phyloP scores from a whole-genome alignment of 345 rosid species.

The Gynandropsis gynandra region DNA sequence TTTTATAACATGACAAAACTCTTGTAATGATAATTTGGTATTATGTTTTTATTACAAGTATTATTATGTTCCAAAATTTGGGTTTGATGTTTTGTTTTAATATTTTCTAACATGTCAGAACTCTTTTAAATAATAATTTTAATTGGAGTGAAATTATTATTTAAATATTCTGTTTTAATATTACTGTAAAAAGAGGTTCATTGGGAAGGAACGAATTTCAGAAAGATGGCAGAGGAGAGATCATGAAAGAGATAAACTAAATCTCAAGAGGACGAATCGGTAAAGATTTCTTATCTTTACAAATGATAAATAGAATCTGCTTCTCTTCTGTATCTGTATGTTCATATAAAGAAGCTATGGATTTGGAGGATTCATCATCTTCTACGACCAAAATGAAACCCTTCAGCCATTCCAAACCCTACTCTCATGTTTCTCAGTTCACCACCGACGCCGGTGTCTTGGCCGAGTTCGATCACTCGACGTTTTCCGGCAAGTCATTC shows the following conservation, averaged over 20 bases:
- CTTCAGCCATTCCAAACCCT: slow-evolving; percentile 26
- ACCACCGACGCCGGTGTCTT: slow-evolving; percentile 66
- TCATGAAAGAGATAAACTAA: too few species aligned
- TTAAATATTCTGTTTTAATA: too few species aligned
- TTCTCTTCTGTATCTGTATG: slow-evolving; percentile 11
- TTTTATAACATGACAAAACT: too few species aligned
- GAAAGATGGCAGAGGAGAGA: not conserved
- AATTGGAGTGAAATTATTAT: too few species aligned
- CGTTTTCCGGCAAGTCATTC: slow-evolving; percentile 56
- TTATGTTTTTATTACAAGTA: too few species aligned
- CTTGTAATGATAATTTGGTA: too few species aligned
- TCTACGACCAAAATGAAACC: slow-evolving; percentile 48
- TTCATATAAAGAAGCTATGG: slow-evolving; percentile 7
- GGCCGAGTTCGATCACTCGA: slow-evolving; percentile 66
- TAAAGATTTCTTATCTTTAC: slow-evolving; percentile 6
- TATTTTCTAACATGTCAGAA: too few species aligned
- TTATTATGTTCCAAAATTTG: too few species aligned
- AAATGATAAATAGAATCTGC: slow-evolving; percentile 26
- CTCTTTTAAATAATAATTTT: too few species aligned
- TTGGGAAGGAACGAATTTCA: too few species aligned
- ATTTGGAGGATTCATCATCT: slow-evolving; percentile 31
- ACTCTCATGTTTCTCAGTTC: slow-evolving; percentile 45
- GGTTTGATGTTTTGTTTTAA: too few species aligned
- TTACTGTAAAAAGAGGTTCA: too few species aligned
- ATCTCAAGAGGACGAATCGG: slow-evolving; percentile 14